Conservation (phyloP, 768 basidiomycete genomes). For the Naematelia aurantialba region DNA sequence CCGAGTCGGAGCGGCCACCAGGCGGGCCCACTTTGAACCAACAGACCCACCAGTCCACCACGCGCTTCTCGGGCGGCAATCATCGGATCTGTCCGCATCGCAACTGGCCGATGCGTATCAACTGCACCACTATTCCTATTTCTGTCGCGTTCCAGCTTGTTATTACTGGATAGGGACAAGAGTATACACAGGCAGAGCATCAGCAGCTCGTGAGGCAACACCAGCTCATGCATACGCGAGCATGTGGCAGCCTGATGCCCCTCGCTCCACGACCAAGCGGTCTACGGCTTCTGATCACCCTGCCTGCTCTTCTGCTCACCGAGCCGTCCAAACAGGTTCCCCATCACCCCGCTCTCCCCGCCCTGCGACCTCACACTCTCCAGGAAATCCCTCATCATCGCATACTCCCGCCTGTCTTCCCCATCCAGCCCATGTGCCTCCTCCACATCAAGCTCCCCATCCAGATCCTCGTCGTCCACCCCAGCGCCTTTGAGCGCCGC, state of each 20-base stretch:
- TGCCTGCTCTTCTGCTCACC: slow-evolving; percentile 53
- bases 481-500: slow-evolving; percentile 58
- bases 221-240: no score
- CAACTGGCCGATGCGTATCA: neutral
- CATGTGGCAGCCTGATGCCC: no score
- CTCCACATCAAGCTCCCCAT: slow-evolving; percentile 52
- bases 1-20: neutral
- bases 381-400: slow-evolving; percentile 91
- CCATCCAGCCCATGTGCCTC: slow-evolving; percentile 30
- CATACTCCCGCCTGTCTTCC: slow-evolving; percentile 62
- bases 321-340: slow-evolving; percentile 80
- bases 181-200: no score
- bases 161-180: no score
- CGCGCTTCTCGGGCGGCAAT: neutral
- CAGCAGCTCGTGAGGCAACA: no score
- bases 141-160: no score
- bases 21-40: neutral
- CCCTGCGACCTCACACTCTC: slow-evolving; percentile 92
- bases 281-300: no score
- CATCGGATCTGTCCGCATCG: neutral
- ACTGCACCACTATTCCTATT: no score
- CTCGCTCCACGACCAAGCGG: no score
- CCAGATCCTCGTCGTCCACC: slow-evolving; percentile 58
- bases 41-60: neutral
- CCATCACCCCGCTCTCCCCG: slow-evolving; percentile 84